These are phyloP conservation scores for Colletotrichum graminicola DNA, from an alignment of 2,329 filamentous ascomycete species.

Conservation along the genomic window DNA sequence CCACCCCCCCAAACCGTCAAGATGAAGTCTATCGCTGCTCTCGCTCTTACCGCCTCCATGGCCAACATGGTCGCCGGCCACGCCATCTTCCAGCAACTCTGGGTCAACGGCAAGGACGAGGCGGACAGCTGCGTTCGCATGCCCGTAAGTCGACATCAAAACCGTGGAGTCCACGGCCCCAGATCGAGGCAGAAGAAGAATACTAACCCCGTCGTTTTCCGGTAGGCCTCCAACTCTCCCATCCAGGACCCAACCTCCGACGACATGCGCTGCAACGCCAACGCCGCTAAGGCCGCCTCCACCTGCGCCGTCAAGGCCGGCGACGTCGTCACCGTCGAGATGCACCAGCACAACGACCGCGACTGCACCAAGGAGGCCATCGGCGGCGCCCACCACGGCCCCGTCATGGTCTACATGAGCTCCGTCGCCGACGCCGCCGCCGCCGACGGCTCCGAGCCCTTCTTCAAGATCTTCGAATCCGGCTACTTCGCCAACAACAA, in stretches of 20 bases:
- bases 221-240: constrained; percentile 53
- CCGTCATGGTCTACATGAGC: constrained; percentile 62
- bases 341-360: constrained; percentile 59
- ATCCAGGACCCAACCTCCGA: constrained; percentile 54
- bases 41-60: constrained; percentile 39
- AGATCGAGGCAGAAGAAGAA: background rate
- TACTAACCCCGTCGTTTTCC: background rate
- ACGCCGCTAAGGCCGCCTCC: constrained; percentile 51
- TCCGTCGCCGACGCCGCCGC: constrained; percentile 61
- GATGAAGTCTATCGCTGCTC: constrained; percentile 39
- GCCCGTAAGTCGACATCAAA: constrained; percentile 16
- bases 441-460: constrained; percentile 57
- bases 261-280: constrained; percentile 59
- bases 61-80: constrained; percentile 52
- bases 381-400: constrained; percentile 65
- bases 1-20: constrained; percentile 16
- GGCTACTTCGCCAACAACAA: constrained; percentile 47
- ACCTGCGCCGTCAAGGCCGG: constrained; percentile 48
- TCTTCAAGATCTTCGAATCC: constrained; percentile 66
- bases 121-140: constrained; percentile 40
- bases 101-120: constrained; percentile 54
- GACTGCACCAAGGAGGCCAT: constrained; percentile 62
- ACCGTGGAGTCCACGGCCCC: too few species aligned
- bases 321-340: constrained; percentile 58
- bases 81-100: constrained; percentile 64